These are phyloP conservation scores for Taiozyma sp. DNA, from an alignment of 1,139 yeast genomes.

Conservation along the genomic window DNA sequence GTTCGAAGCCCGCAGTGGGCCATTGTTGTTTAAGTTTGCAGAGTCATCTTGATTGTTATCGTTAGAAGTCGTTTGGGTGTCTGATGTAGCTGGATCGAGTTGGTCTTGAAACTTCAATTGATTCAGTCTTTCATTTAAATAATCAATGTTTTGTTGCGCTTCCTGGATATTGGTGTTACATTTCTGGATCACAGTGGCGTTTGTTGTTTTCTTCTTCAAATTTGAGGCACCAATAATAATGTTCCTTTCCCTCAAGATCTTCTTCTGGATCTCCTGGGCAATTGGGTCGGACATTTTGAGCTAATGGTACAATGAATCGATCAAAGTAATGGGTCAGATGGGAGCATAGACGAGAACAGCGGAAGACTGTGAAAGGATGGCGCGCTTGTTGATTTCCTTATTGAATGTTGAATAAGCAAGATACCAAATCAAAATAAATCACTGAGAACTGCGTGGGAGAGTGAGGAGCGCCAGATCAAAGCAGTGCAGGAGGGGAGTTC, in stretches of 20 bases:
- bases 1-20: not conserved
- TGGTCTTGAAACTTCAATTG: slow-evolving; percentile 47
- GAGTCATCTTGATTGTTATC: not conserved
- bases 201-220: slow-evolving; percentile 71
- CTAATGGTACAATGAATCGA: not conserved
- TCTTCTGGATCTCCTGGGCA: slow-evolving; percentile 59
- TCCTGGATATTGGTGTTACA: slow-evolving; percentile 90
- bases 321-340: not conserved
- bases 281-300: slow-evolving; percentile 19
- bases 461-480: not conserved
- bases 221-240: slow-evolving; percentile 85
- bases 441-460: not conserved
- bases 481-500: not conserved
- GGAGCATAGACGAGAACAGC: not conserved
- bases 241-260: slow-evolving; percentile 84
- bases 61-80: not conserved
- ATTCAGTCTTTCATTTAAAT: slow-evolving; percentile 71
- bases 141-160: slow-evolving; percentile 86
- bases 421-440: not conserved
- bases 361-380: not conserved
- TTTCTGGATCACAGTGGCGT: slow-evolving; percentile 79
- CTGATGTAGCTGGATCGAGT: not conserved
- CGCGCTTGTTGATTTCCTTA: not conserved
- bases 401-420: slow-evolving; percentile 1
- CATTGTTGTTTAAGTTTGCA: not conserved